phyloP scores from a whole-genome alignment of 768 basidiomycete species.

The Xerocomellus dryophilus region DNA sequence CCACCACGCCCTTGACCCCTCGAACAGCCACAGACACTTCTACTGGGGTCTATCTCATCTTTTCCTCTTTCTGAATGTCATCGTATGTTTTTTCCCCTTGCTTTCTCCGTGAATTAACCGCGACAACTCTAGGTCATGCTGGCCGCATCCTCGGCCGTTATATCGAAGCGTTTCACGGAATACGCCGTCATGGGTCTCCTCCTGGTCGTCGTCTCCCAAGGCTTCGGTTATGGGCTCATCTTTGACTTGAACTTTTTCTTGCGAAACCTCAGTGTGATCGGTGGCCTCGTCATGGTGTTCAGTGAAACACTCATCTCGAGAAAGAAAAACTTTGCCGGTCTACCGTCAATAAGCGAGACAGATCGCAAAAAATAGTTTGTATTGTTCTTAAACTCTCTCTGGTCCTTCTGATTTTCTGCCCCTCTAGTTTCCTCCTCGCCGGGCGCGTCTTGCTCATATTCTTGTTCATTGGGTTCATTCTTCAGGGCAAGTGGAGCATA shows the following conservation, averaged over 20 bases:
- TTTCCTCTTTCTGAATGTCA: constrained; percentile 87
- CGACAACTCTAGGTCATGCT: constrained; percentile 72
- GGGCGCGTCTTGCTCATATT: constrained; percentile 97
- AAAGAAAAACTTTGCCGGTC: constrained; percentile 85
- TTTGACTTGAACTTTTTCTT: constrained; percentile 99
- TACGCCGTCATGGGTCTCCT: constrained; percentile 88
- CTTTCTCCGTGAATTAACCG: not conserved
- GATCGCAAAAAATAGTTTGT: constrained; percentile 98
- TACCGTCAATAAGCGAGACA: constrained; percentile 87
- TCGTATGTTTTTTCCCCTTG: constrained; percentile 53
- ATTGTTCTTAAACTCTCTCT: not conserved
- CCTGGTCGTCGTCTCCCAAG: constrained; percentile 89
- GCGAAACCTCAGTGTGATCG: constrained; percentile 95
- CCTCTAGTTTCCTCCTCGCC: constrained; percentile 85
- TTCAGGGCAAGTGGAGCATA: constrained; percentile 90
- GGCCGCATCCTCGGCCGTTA: constrained; percentile 76
- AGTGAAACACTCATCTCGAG: constrained; percentile 89
- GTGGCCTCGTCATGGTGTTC: constrained; percentile 98
- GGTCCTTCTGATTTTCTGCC: constrained; percentile 1
- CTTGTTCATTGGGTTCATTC: constrained; percentile 96
- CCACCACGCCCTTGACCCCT: constrained; percentile 5
- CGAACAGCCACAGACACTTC: constrained; percentile 83
- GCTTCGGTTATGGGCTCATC: constrained; percentile 97
- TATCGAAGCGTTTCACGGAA: constrained; percentile 84
- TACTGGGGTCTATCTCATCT: constrained; percentile 93